Percentiles rank a stretch among this genome's conserved stretches.
Evolutionary conservation across 345 rosid species (phyloP).

Genomic region (Eucalyptus marginata): DNA sequence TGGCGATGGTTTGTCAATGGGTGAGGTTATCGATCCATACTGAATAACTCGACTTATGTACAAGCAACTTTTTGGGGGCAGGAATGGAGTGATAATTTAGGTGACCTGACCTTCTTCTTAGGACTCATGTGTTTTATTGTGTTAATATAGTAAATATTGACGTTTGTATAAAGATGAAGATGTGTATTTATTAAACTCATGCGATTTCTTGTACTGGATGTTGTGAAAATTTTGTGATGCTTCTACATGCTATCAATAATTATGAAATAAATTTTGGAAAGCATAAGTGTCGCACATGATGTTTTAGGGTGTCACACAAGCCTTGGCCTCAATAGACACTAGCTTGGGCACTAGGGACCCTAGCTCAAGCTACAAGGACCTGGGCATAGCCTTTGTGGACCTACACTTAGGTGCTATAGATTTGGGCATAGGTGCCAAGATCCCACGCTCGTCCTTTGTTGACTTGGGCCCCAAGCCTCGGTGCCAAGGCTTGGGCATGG

Average conservation of each 20-base stretch:
- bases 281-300: neutral
- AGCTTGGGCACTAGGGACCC: too few species aligned
- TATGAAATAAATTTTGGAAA: too few species aligned
- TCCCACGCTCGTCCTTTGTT: too few species aligned
- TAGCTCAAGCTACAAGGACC: too few species aligned
- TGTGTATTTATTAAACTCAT: neutral
- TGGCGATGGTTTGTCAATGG: neutral
- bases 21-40: neutral
- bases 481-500: neutral
- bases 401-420: too few species aligned
- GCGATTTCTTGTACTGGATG: neutral
- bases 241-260: neutral
- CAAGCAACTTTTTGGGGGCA: neutral
- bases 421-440: too few species aligned
- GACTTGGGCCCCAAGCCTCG: rapidly evolving
- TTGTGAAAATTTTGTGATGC: neutral
- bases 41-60: neutral
- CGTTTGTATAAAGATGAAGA: neutral
- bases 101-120: neutral
- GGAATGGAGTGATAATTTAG: neutral
- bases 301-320: neutral
- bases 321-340: too few species aligned
- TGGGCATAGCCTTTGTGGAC: too few species aligned
- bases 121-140: neutral
- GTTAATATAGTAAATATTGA: too few species aligned